Evolutionary conservation across 768 basidiomycete species (phyloP).

Genomic region (Wakefieldia striispora): DNA sequence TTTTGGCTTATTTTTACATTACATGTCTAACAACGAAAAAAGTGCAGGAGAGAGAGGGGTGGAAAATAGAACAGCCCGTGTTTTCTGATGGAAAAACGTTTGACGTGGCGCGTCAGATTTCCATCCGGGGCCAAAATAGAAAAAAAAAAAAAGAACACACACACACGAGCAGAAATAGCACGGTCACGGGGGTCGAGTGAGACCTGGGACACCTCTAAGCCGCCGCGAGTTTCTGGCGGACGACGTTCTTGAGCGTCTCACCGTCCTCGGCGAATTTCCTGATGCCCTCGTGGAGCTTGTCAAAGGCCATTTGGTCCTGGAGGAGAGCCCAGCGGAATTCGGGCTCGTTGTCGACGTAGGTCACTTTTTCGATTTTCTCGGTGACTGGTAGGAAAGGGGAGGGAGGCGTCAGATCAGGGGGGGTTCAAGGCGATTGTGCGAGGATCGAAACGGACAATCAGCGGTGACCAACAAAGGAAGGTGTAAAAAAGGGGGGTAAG

Average conservation of each 20-base stretch:
- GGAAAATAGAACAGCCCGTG: too few species aligned
- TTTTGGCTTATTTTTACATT: background rate
- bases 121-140: too few species aligned
- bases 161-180: background rate
- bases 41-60: too few species aligned
- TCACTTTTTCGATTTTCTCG: slow-evolving; percentile 68
- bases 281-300: slow-evolving; percentile 98
- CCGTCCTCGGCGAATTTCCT: slow-evolving; percentile 98
- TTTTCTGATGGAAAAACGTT: too few species aligned
- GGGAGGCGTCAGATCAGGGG: background rate
- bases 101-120: too few species aligned
- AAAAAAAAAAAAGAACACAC: too few species aligned
- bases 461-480: background rate
- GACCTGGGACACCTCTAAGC: slow-evolving; percentile 10
- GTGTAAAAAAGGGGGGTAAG: background rate
- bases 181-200: too few species aligned
- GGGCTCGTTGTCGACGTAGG: slow-evolving; percentile 88
- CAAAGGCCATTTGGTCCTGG: slow-evolving; percentile 96
- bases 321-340: slow-evolving; percentile 95
- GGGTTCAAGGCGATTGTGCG: too few species aligned
- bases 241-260: slow-evolving; percentile 76
- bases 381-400: slow-evolving; percentile 37
- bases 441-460: background rate
- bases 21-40: background rate
- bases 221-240: slow-evolving; percentile 59